Evolutionary conservation across 148 eudicot species (phyloP), one percentile per base, ranked within the genome.

Genomic region (Rhododendron griersonianum): DNA sequence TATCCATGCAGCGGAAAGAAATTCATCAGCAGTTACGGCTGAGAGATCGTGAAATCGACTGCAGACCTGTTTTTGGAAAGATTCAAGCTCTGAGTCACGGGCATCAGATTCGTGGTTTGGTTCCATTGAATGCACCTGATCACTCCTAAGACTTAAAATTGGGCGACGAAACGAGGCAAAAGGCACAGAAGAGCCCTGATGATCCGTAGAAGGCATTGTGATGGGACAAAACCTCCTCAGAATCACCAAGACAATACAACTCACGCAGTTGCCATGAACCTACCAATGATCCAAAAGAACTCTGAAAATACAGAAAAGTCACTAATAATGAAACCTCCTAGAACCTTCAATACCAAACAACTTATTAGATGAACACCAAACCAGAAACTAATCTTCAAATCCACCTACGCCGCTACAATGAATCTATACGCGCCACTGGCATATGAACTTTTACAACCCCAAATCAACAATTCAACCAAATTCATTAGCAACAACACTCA

Each of bases 1-100:
- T 73, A 93, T 87, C 96, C 96, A 94, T 35, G 82, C 76, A 83
- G 90, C 69, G 7, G 96, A 91, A 53, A 94, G 95, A 75, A 94
- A 88, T 55, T 94, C 95, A 50, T 91, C 93, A 57, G 88, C 87
- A 28, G 55, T 67, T n/a, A 78, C 92, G 19, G 79, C 44, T 2
- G 91, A 91, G 14, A 94, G 96, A 41, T 87, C 90, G 11, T 82
- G 88, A 80, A 92, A 91, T 13, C 87, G 90, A 55, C 84, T 13
- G 8, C 59, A 82, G 41, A 93, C 91, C 59, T 81, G 87, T 7
- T 85, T 89, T 19, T 91, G 92, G 84, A 94, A 93, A 14, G 84
- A 55, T 2, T 81, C 87, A 6, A 92, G 84, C 86, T 89, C 92
- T 9, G 61, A n/a, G 35, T 88, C 83, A 53, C 82, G 90, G 13